These are phyloP conservation scores for Pulveroboletus ravenelii DNA, from an alignment of 768 basidiomycete species.

Conservation along the genomic window DNA sequence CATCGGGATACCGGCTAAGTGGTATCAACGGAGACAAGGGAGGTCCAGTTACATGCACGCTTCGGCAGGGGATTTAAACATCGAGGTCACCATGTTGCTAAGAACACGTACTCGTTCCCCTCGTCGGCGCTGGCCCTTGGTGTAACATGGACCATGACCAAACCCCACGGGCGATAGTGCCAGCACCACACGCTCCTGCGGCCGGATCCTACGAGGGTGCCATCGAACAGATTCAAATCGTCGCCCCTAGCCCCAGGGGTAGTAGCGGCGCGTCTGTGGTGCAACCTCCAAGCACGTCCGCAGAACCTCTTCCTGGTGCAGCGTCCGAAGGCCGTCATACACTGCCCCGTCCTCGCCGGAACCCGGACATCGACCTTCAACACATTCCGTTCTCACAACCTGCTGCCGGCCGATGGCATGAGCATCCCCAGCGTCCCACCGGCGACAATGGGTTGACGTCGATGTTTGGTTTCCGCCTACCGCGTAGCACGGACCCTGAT, in stretches of 20 bases:
- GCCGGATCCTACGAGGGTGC: background rate
- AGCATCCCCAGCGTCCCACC: background rate
- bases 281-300: background rate
- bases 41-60: background rate
- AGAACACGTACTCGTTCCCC: background rate
- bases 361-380: conserved; percentile 10
- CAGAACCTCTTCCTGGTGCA: conserved; percentile 6
- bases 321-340: conserved; percentile 5
- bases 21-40: too few relatives aligned
- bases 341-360: background rate
- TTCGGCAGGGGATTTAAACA: background rate
- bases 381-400: background rate
- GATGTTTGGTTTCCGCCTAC: background rate
- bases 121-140: background rate
- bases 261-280: background rate
- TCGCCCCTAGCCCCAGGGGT: background rate
- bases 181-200: background rate
- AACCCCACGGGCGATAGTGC: background rate
- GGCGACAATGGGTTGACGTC: background rate
- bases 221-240: conserved; percentile 4
- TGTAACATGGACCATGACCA: conserved; percentile 15
- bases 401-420: conserved; percentile 12
- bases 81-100: conserved; percentile 3
- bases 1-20: background rate
- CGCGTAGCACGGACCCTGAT: conserved; percentile 4